Conservation (phyloP, 2,329 filamentous ascomycete genomes). For the Diaporthe capsici region DNA sequence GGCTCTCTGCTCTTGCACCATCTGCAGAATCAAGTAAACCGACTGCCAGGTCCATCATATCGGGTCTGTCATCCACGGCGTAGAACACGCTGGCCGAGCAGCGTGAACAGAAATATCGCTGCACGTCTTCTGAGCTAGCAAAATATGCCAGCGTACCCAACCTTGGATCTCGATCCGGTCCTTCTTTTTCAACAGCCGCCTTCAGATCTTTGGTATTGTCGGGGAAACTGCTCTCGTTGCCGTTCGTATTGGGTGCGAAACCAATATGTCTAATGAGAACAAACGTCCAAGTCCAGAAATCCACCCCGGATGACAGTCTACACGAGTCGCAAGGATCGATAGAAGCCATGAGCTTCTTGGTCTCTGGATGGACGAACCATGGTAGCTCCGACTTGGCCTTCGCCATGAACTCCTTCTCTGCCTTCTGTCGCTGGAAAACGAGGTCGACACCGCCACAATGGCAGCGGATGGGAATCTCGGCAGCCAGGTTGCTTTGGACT, state of each 20-base stretch:
- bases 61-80: conserved; percentile 53
- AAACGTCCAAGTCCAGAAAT: conserved; percentile 63
- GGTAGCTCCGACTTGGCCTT: conserved; percentile 52
- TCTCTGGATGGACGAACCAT: conserved; percentile 58
- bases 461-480: conserved; percentile 57
- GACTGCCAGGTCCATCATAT: conserved; percentile 59
- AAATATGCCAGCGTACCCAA: conserved; percentile 61
- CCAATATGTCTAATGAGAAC: conserved; percentile 55
- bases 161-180: conserved; percentile 49
- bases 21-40: conserved; percentile 59
- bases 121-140: conserved; percentile 58
- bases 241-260: conserved; percentile 44
- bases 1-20: conserved; percentile 61
- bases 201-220: conserved; percentile 51
- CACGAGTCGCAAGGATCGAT: conserved; percentile 65
- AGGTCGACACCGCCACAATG: conserved; percentile 63
- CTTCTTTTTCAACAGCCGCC: conserved; percentile 48
- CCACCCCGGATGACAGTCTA: conserved; percentile 56
- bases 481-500: conserved; percentile 39
- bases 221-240: conserved; percentile 48
- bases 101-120: conserved; percentile 63
- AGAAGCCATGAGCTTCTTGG: conserved; percentile 55
- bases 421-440: conserved; percentile 51
- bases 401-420: conserved; percentile 48
- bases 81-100: conserved; percentile 65